Evolutionary conservation across 441 rosid species (phyloP), one percentile per base, ranked within the genome.

Genomic region (Francoa sonchifolia): DNA sequence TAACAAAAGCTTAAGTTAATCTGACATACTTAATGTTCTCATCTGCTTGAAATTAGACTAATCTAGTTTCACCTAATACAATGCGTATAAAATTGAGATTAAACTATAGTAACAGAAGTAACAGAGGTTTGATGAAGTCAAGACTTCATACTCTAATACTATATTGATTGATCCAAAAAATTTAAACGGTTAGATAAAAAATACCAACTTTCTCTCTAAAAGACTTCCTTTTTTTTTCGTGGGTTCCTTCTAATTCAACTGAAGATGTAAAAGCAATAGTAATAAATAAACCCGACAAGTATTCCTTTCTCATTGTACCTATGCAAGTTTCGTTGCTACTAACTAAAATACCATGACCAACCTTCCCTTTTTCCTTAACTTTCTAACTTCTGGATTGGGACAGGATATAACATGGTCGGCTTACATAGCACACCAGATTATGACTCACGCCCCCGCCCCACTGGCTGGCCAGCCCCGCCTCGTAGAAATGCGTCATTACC

Each of bases 391-490:
- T n/a, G n/a, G n/a, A n/a, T n/a, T n/a, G n/a, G 14, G 18, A 22
- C 12, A 5, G 27, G 6, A 3, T 5, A 1, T 9, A 23, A n/a
- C 26, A 14, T 39, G 21, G 27, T 20, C 25, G 2, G 44, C 2
- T 3, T 3, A 3, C 27, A 17, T 22, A 17, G 30, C 0, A 12
- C 3, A 8, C 17, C 1, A 0, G 6, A 39, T 3, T 10, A 12
- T 17, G 30, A 39, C 9, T 2, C 30, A 3, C 4, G 27, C 7
- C 21, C 21, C 30, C 44, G 8, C 8, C 44, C 23, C 19, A 5
- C 1, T 39, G 30, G 44, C 21, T 27, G 44, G 44, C 10, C 44
- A 17, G 44, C 44, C 19, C 44, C 44, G 44, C 44, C 27, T 8
- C 1, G 18, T 22, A 0, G 44, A 39, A 30, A 5, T 39, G 19